phyloP scores from a whole-genome alignment of 129 eudicot species.

The Tanacetum coccineum region DNA sequence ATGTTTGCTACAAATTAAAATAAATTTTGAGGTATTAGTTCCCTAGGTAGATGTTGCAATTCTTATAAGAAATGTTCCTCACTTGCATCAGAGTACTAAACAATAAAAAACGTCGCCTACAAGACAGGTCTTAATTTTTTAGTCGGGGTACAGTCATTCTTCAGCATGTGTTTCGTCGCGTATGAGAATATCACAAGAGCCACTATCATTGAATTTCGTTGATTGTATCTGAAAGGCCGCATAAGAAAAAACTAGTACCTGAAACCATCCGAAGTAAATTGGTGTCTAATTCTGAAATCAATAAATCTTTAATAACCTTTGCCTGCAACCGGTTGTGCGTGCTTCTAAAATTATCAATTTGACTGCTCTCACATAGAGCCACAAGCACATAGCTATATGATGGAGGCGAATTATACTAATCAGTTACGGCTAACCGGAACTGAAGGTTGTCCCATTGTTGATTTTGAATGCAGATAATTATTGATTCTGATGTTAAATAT shows the following conservation, averaged over 20 bases:
- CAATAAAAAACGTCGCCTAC: constrained; percentile 83
- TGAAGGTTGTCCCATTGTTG: too few species aligned
- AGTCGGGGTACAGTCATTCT: constrained; percentile 89
- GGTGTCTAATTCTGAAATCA: constrained; percentile 19
- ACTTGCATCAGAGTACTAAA: constrained; percentile 99
- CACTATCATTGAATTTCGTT: constrained; percentile 64
- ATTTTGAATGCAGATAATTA: too few species aligned
- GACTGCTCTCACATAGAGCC: constrained; percentile 93
- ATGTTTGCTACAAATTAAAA: not conserved
- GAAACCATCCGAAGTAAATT: constrained; percentile 26
- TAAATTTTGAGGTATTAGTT: constrained; percentile 1
- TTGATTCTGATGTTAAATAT: too few species aligned
- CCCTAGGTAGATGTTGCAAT: not conserved
- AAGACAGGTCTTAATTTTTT: constrained; percentile 84
- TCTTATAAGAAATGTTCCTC: constrained; percentile 24
- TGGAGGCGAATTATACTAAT: too few species aligned
- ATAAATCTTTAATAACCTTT: constrained; percentile 20
- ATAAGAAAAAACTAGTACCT: constrained; percentile 91
- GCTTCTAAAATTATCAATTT: constrained; percentile 68
- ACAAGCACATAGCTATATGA: too few species aligned
- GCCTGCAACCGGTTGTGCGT: constrained; percentile 65
- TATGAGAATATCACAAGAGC: constrained; percentile 92
- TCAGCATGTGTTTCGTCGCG: constrained; percentile 95
- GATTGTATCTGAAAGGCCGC: constrained; percentile 96
- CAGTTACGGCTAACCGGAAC: too few species aligned